These are phyloP conservation scores for Globisporangium splendens DNA, from an alignment of 352 stramenopile species.

Conservation along the genomic window DNA sequence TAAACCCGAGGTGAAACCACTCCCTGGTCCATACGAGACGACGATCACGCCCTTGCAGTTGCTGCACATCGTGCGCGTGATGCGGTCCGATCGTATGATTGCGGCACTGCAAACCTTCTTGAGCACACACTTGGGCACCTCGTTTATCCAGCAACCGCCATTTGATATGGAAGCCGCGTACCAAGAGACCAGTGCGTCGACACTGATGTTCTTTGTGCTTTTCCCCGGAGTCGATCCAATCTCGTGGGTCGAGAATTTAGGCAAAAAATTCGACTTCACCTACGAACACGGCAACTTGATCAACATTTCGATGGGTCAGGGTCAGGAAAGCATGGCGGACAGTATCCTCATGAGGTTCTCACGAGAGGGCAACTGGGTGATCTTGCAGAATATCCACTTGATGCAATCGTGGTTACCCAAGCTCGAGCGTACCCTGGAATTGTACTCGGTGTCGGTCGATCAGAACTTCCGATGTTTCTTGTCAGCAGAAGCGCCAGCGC, in stretches of 20 bases:
- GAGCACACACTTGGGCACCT: conserved; percentile 40
- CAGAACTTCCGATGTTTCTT: conserved; percentile 94
- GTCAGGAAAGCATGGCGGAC: conserved; percentile 77
- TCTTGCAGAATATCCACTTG: conserved; percentile 91
- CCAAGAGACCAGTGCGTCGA: conserved; percentile 87
- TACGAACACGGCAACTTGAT: conserved; percentile 72
- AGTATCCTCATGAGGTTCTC: conserved; percentile 64
- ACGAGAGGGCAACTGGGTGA: conserved; percentile 82
- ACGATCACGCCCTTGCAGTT: conserved; percentile 45
- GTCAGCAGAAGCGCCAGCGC: conserved; percentile 86
- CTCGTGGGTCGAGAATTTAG: conserved; percentile 81
- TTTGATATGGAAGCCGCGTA: conserved; percentile 87
- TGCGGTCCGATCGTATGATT: conserved; percentile 84
- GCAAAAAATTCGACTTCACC: conserved; percentile 78
- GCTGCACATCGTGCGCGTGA: conserved; percentile 73
- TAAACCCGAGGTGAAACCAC: conserved; percentile 81
- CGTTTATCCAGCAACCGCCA: conserved; percentile 80
- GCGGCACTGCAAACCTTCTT: conserved; percentile 68
- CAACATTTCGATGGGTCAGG: conserved; percentile 90
- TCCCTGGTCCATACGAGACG: conserved; percentile 86
- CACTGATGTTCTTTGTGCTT: conserved; percentile 91
- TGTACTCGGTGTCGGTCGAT: conserved; percentile 82
- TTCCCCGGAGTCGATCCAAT: conserved; percentile 91
- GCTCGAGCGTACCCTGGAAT: conserved; percentile 74
- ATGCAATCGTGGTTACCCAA: conserved; percentile 89